Evolutionary conservation across 148 eudicot species (phyloP), one percentile per base, ranked within the genome.

Genomic region (Arctostaphylos glauca): DNA sequence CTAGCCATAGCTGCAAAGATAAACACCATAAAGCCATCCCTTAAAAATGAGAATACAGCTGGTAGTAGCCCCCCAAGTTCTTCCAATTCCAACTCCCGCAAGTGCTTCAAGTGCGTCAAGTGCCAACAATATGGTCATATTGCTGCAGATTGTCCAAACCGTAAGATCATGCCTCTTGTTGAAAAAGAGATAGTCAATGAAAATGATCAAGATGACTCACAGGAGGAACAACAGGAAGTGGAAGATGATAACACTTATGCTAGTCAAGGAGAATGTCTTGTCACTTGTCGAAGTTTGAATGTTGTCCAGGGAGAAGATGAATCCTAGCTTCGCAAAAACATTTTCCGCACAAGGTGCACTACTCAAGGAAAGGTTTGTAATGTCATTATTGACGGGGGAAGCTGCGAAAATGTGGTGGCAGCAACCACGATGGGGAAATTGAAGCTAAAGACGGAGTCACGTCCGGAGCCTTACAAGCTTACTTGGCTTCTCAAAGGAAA

Each of bases 41-140:
- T 48, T 5, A 58, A 15, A 58, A 1, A 18, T 58, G 23, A 70
- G 3, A 70, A 38, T 14, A 70, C 48, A 31, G 7, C 49, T 10
- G 19, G 48, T 41, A 38, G 6, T 41, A 73, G 21, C 23, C 23
- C 9, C 19, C 18, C 38, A 2, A 73, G 76, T 43, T 47, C 41
- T 16, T 73, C 25, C 4, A 18, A 5, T 43, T 18, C 76, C 14
- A 46, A 46, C 43, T 58, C 21, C 62, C 21, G 62, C 38, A 73
- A 73, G 53, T 73, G 76, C 16, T 73, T 73, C 52, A 44, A 73
- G 53, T 73, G 76, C 16, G 46, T 73, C 52, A 44, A 73, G 50
- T 43, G 76, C 76, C 53, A 19, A 73, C 23, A 53, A 46, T 73
- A 21, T 16, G 52, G 19, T 6, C 76, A 46, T 0, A 73, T 73